Evolutionary conservation across 192 early-diverging fungal genomes (phyloP).

Genomic region (Gaertneriomyces sp.): DNA sequence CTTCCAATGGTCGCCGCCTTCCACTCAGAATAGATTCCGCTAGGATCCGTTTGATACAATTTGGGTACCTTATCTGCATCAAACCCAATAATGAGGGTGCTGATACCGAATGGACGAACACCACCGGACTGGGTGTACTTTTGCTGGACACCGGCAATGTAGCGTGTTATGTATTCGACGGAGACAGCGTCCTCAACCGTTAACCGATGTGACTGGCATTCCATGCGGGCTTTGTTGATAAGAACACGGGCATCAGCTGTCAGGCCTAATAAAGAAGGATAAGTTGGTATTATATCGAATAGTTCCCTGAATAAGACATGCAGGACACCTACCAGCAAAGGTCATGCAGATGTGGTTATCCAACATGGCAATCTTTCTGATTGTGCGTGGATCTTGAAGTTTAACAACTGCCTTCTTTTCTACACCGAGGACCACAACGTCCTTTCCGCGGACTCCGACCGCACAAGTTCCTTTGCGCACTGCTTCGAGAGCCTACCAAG

Average conservation of each 20-base stretch:
- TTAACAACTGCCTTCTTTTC: slow-evolving; percentile 94
- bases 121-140: slow-evolving; percentile 99
- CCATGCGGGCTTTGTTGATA: slow-evolving; percentile 93
- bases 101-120: slow-evolving; percentile 97
- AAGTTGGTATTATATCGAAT: not conserved
- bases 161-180: slow-evolving; percentile 95
- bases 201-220: slow-evolving; percentile 95
- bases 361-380: slow-evolving; percentile 93
- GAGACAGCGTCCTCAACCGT: slow-evolving; percentile 96
- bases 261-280: slow-evolving; percentile 57
- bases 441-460: slow-evolving; percentile 89
- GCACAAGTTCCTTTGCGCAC: slow-evolving; percentile 96
- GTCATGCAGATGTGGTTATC: slow-evolving; percentile 97
- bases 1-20: slow-evolving; percentile 97
- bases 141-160: slow-evolving; percentile 96
- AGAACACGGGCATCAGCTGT: slow-evolving; percentile 94
- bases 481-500: slow-evolving; percentile 79
- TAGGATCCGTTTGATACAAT: slow-evolving; percentile 97
- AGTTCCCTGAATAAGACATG: not conserved
- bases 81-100: slow-evolving; percentile 92
- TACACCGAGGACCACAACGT: slow-evolving; percentile 90
- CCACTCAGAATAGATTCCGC: slow-evolving; percentile 98
- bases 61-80: slow-evolving; percentile 82
- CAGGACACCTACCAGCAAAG: slow-evolving; percentile 70
- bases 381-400: slow-evolving; percentile 94